Conservation (phyloP, 2,329 filamentous ascomycete species). For the Aspergillus luchuensis region DNA sequence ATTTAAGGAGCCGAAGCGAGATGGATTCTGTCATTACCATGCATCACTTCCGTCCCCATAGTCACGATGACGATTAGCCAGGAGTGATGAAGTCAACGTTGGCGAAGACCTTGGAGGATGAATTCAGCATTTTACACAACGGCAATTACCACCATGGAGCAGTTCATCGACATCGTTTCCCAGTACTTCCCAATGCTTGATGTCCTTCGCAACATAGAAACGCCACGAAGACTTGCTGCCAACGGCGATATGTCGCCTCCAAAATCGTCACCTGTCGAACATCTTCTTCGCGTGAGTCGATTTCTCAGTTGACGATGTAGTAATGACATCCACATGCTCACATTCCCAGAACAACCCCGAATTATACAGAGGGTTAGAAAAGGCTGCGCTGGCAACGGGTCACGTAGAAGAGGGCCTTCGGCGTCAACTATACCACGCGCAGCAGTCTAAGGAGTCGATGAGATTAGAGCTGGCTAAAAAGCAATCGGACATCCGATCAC, state of each 20-base stretch:
- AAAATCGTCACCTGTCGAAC: neutral
- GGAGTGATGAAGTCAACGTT: neutral
- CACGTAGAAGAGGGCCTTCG: neutral
- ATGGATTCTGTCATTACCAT: neutral
- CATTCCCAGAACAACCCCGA: neutral
- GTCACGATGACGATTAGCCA: neutral
- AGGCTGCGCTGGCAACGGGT: neutral
- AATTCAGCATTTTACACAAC: no score
- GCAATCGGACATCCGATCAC: slow-evolving; percentile 11
- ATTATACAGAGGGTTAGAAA: neutral
- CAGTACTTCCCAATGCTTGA: no score
- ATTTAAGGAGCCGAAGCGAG: neutral
- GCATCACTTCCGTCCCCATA: neutral
- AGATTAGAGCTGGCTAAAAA: neutral
- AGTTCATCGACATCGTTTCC: no score
- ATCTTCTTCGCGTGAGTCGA: neutral
- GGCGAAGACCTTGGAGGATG: no score
- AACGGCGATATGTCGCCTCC: neutral
- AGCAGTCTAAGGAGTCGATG: neutral
- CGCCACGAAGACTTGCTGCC: no score
- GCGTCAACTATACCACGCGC: neutral
- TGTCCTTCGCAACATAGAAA: no score
- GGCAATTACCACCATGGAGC: no score
- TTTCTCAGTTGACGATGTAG: neutral
- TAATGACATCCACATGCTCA: no score